These are phyloP conservation scores for Beauveria brongniartii DNA, from an alignment of 2,329 filamentous ascomycete genomes.

Conservation along the genomic window DNA sequence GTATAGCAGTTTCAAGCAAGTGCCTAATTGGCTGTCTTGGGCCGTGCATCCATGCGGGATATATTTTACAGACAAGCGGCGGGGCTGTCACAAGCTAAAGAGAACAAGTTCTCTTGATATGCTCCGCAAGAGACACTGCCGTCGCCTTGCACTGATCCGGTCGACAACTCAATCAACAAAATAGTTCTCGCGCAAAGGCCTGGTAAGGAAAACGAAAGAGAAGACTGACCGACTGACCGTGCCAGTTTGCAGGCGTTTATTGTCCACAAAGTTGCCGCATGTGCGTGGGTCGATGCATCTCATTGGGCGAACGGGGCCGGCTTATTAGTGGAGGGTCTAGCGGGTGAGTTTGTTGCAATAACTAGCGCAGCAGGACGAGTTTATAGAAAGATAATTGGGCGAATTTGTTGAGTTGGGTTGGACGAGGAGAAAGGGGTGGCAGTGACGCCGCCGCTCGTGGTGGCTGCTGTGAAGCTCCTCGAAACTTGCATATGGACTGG, in stretches of 20 bases:
- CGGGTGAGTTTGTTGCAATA: not conserved
- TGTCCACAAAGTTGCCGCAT: constrained; percentile 9
- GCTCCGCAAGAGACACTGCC: not conserved
- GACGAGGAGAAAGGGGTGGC: not conserved
- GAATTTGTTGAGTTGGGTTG: not conserved
- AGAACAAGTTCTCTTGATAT: not conserved
- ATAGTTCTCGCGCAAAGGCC: not conserved
- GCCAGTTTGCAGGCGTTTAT: not conserved
- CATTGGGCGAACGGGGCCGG: constrained; percentile 8
- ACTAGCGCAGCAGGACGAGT: not conserved
- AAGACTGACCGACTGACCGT: not conserved
- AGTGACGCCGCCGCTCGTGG: not conserved
- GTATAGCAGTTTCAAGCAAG: not conserved
- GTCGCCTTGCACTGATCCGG: not conserved
- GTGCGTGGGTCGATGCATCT: constrained; percentile 12
- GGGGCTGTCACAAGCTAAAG: constrained; percentile 8
- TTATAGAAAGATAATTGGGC: not conserved
- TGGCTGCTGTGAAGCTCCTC: not conserved
- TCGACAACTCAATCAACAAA: not conserved
- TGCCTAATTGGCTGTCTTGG: constrained; percentile 1
- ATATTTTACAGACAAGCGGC: not conserved
- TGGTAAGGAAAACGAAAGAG: not conserved
- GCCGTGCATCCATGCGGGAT: not conserved
- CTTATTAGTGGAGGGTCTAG: constrained; percentile 2
- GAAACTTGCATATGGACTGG: not conserved